Percentiles rank a stretch among this genome's conserved stretches.
Conservation (phyloP, 192 early-diverging fungal genomes). For the Backusella parvicylindrica region DNA sequence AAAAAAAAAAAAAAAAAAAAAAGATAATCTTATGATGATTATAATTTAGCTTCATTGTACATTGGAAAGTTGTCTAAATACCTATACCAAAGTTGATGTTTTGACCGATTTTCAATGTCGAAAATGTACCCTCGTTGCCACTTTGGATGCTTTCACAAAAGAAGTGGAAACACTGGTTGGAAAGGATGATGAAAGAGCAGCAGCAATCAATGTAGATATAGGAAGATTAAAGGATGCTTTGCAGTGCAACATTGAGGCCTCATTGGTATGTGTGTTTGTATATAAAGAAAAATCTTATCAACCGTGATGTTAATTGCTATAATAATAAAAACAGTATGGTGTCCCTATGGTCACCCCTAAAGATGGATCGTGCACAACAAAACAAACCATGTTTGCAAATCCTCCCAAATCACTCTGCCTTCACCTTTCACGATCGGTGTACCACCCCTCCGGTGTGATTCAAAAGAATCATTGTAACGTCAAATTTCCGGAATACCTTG, state of each 20-base stretch:
- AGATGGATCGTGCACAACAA: conserved; percentile 47
- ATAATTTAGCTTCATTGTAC: conserved; percentile 43
- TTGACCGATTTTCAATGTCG: conserved; percentile 67
- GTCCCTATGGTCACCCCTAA: conserved; percentile 30
- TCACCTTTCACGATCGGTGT: conserved; percentile 85
- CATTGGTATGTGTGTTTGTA: conserved; percentile 35
- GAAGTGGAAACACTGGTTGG: conserved; percentile 14
- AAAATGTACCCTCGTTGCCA: conserved; percentile 53
- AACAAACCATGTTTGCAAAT: conserved; percentile 84
- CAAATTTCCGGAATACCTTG: conserved; percentile 63
- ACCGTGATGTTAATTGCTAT: not conserved
- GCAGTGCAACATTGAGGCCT: conserved; percentile 36
- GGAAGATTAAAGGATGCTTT: conserved; percentile 39
- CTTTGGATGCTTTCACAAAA: conserved; percentile 35
- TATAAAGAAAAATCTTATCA: not conserved
- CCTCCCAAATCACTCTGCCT: conserved; percentile 78
- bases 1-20: conserved; percentile 15
- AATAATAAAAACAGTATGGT: conserved; percentile 14
- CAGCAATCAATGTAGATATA: conserved; percentile 30
- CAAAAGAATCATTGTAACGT: conserved; percentile 80
- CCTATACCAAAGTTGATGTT: conserved; percentile 63
- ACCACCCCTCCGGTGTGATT: conserved; percentile 59
- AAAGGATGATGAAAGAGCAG: conserved; percentile 13
- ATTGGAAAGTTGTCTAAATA: conserved; percentile 59
- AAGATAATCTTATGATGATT: not conserved